Evolutionary conservation across 2,329 filamentous ascomycete species (phyloP).

Genomic region (Orbilia brochopaga): DNA sequence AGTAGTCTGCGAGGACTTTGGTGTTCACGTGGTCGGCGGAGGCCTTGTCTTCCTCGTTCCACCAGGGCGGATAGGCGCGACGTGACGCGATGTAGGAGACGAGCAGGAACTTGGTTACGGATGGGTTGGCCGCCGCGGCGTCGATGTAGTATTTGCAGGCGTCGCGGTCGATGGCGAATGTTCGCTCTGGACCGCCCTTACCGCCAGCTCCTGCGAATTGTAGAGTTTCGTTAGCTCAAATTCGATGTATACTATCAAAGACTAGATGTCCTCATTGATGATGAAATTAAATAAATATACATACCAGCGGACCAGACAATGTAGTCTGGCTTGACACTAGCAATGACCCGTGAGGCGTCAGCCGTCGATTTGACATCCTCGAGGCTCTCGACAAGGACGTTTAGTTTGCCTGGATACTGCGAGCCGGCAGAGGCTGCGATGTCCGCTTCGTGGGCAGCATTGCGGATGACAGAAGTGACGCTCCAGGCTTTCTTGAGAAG

Average conservation of each 20-base stretch:
- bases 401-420: slow-evolving; percentile 61
- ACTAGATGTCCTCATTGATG: too few relatives aligned
- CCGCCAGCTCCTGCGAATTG: slow-evolving; percentile 64
- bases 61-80: slow-evolving; percentile 64
- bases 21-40: slow-evolving; percentile 54
- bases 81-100: slow-evolving; percentile 68
- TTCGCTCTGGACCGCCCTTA: slow-evolving; percentile 66
- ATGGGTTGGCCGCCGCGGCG: slow-evolving; percentile 64
- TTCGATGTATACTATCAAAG: too few relatives aligned
- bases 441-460: slow-evolving; percentile 56
- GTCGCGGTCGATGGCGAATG: slow-evolving; percentile 68
- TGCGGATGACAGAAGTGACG: slow-evolving; percentile 78
- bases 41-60: slow-evolving; percentile 59
- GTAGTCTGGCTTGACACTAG: slow-evolving; percentile 62
- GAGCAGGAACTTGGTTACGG: slow-evolving; percentile 69
- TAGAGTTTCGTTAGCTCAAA: slow-evolving; percentile 12
- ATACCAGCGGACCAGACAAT: slow-evolving; percentile 72
- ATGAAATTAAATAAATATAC: too few relatives aligned
- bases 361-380: slow-evolving; percentile 59
- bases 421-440: slow-evolving; percentile 33
- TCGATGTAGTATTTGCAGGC: slow-evolving; percentile 69
- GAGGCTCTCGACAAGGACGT: slow-evolving; percentile 32
- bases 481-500: slow-evolving; percentile 76
- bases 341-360: slow-evolving; percentile 36
- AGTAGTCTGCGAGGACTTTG: slow-evolving; percentile 63